These are phyloP conservation scores for Tolypocladium capitatum DNA, from an alignment of 2,329 filamentous ascomycete species.

Conservation along the genomic window DNA sequence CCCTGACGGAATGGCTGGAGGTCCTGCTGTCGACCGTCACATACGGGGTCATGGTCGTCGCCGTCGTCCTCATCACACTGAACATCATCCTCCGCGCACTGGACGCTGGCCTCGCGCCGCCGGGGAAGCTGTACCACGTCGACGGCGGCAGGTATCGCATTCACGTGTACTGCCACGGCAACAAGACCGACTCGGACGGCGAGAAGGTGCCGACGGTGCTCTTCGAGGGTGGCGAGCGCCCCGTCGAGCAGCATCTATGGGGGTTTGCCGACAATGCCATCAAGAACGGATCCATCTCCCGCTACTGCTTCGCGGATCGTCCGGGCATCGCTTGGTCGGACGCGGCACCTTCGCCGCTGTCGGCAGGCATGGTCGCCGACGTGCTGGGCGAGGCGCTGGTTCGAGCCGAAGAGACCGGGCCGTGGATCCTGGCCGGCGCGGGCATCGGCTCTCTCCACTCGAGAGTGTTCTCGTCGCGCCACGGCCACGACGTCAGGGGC, in stretches of 20 bases:
- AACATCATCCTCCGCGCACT: constrained; percentile 68
- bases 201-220: constrained; percentile 61
- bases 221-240: constrained; percentile 69
- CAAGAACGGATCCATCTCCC: constrained; percentile 65
- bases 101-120: constrained; percentile 60
- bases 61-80: constrained; percentile 62
- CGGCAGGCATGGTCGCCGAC: constrained; percentile 84
- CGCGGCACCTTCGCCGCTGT: constrained; percentile 85
- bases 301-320: constrained; percentile 93
- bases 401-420: constrained; percentile 66
- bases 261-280: constrained; percentile 65
- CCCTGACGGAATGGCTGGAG: constrained; percentile 70
- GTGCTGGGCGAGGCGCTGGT: constrained; percentile 77
- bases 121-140: constrained; percentile 66
- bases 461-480: constrained; percentile 78
- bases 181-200: constrained; percentile 42
- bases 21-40: constrained; percentile 64
- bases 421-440: constrained; percentile 78
- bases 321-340: constrained; percentile 81
- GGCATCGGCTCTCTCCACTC: constrained; percentile 82
- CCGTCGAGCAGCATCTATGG: constrained; percentile 68
- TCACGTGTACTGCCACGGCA: constrained; percentile 73
- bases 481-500: constrained; percentile 60
- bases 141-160: constrained; percentile 76
- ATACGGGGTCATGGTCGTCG: constrained; percentile 53